phyloP scores from a whole-genome alignment of 177 flowering plant genomes.

The Vitis hybrid region DNA sequence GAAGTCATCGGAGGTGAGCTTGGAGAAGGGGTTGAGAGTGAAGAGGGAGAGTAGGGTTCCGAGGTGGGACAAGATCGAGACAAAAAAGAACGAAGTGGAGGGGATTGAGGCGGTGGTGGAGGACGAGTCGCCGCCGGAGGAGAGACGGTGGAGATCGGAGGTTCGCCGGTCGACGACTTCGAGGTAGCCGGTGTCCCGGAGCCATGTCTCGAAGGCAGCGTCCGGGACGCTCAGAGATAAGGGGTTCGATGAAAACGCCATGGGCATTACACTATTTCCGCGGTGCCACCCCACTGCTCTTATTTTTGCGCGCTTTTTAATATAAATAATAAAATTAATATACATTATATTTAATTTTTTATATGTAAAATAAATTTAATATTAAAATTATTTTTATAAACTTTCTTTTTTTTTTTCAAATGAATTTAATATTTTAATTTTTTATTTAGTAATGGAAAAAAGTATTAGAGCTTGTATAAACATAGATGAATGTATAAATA shows the following conservation, averaged over 20 bases:
- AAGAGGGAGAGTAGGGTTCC: slow-evolving; percentile 56
- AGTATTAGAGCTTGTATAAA: no score
- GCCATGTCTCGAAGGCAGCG: slow-evolving; percentile 87
- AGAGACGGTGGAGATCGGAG: slow-evolving; percentile 31
- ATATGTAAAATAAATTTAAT: no score
- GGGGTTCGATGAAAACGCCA: slow-evolving; percentile 75
- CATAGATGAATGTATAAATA: no score
- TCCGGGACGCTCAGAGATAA: slow-evolving; percentile 85
- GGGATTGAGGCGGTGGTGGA: slow-evolving; percentile 10
- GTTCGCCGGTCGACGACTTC: slow-evolving; percentile 78
- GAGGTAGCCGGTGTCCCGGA: slow-evolving; percentile 84
- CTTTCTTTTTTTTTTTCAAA: no score
- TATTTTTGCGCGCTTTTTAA: background rate
- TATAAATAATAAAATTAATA: no score
- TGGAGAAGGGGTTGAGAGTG: slow-evolving; percentile 79
- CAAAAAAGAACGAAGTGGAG: slow-evolving; percentile 11
- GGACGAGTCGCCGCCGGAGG: slow-evolving; percentile 13
- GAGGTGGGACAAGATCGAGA: slow-evolving; percentile 30
- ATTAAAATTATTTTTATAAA: no score
- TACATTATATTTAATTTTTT: no score
- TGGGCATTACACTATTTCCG: slow-evolving; percentile 5
- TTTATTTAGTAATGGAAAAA: no score
- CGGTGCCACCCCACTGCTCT: background rate
- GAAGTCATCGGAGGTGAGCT: slow-evolving; percentile 73
- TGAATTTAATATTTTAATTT: no score